Conservation (phyloP, 306 rosid genomes). For the Myrica gale region DNA sequence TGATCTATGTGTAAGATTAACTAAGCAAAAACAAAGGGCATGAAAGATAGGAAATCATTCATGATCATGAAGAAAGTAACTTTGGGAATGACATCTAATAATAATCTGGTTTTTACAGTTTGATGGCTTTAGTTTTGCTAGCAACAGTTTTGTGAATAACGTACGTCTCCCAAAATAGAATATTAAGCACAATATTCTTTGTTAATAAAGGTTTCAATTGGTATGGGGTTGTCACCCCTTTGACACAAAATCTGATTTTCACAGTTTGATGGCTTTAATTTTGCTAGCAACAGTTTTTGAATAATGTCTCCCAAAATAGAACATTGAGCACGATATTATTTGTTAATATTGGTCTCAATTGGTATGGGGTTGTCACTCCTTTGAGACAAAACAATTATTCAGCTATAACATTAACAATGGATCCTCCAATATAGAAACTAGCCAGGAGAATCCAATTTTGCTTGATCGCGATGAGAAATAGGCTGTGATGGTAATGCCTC, state of each 20-base stretch:
- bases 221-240: too few species aligned
- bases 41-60: constrained; percentile 11
- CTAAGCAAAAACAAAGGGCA: constrained; percentile 57
- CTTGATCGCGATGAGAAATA: neutral
- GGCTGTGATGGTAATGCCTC: neutral
- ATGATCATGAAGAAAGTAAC: constrained; percentile 20
- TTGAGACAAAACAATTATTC: neutral
- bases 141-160: neutral
- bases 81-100: neutral
- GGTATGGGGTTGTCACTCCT: neutral
- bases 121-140: neutral
- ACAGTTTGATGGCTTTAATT: neutral
- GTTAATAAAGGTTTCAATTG: too few species aligned
- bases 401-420: neutral
- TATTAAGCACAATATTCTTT: neutral
- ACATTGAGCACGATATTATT: neutral
- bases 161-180: neutral
- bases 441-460: neutral
- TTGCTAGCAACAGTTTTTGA: neutral
- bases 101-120: neutral
- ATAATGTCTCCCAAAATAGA: neutral
- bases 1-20: constrained; percentile 81
- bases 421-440: neutral
- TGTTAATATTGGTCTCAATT: neutral
- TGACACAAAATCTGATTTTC: neutral